Base-by-base conservation (phyloP, 1,284 basidiomycete species). In the Apiotrichum domesticum region DNA sequence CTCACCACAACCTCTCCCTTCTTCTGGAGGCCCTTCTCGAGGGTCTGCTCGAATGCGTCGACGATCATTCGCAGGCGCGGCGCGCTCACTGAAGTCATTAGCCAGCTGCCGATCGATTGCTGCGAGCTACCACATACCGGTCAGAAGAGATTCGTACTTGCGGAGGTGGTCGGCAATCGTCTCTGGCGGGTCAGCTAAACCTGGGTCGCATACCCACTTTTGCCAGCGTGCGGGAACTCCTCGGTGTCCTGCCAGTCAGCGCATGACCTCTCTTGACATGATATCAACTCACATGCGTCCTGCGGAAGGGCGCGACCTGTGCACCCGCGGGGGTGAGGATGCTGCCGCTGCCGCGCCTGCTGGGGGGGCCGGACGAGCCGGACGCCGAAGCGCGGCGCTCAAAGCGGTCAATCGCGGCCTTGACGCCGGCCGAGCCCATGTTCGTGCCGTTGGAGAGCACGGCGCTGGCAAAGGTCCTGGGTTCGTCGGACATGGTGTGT, bases 11-110 rank as follows among this genome's bases (percentile, higher is more conserved):
- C 81, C 79, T 98, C 90, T 14, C 84, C 84, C 37, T 82, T 79
- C 77, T 95, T 88, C 65, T 88, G 80, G 52, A 99, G 80, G 21
- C 95, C 95, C 21, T 84, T 78, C 69, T 96, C 91, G 32, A 99
- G 83, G 1, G 89, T 86, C 56, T 95, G 91, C 73, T 93, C 87
- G 79, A 99, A 96, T 2, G 92, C 87, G 69, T 96, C 88, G 34
- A 94, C 92, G 73, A 99, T 98, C 85, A 93, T 95, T 57, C 92
- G 84, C 91, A 96, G 95, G 63, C 92, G 80, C 76, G 93, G 91
- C 13, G 93, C 90, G 1, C 90, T 93, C 61, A 97, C 79, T 59
- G 86, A 9, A 86, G 42, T 51, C 44, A 53, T 62, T 55, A 58
- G 49, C 41, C 21, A 21, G 21, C 21, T 21, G 21, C 21, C 21